Base-by-base conservation (phyloP, 495 filamentous ascomycete species). In the Penicillium pulvis region DNA sequence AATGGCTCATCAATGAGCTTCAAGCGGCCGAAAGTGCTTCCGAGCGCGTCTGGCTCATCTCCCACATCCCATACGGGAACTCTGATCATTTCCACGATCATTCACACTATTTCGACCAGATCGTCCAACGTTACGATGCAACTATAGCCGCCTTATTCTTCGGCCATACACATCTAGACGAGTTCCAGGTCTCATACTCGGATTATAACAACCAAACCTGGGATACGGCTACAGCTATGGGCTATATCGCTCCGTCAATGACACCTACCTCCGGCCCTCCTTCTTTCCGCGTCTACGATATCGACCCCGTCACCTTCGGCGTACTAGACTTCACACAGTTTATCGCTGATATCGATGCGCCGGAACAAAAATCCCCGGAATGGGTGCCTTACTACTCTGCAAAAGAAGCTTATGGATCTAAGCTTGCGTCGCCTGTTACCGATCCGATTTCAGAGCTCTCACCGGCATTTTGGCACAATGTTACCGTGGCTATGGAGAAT, bases 401-500 rank as follows among this genome's bases (percentile, higher is more conserved):
- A 20, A 80, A 79, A 57, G 75, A 77, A 55, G 70, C 72, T 12
- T 86, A 86, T 57, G 80, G 81, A 24, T 57, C 73, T 8, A 66
- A 76, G 1, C 53, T 83, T 41, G 59, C 46, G n/a, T 73, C 79
- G 14, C 73, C 79, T 0, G 51, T 76, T 4, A 69, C 65, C 0
- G 67, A 71, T 31, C 28, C 65, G 0, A 39, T 46, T 2, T 72
- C 65, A 17, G 83, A 85, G 52, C 71, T 85, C 6, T 79, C 77
- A 0, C 76, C 82, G 0, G 79, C 79, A 8, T 85, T 85, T 71
- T 85, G 83, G 83, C 82, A 85, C 62, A 79, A 83, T 63, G 76
- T 85, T 23, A 84, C 83, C 5, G 75, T 63, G 1, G 61, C 69
- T 6, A 74, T 81, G 52, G 71, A 78, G 31, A 45, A 59, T 5